phyloP scores from a whole-genome alignment of 306 rosid genomes.

The Hippophae tibetana region DNA sequence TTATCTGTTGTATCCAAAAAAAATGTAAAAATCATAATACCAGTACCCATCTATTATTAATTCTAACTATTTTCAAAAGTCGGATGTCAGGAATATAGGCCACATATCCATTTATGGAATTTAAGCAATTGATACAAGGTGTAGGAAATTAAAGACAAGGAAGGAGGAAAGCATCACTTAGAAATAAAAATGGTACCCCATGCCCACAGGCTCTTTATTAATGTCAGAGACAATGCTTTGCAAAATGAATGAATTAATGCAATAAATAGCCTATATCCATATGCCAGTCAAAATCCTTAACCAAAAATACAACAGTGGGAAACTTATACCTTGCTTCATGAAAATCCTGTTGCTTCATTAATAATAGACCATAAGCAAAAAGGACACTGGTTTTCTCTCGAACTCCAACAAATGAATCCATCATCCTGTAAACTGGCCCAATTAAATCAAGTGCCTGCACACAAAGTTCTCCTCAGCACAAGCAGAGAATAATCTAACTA shows the following conservation, averaged over 20 bases:
- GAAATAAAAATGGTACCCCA: background rate
- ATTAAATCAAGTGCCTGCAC: constrained; percentile 91
- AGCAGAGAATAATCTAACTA: constrained; percentile 8
- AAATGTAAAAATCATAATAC: constrained; percentile 2
- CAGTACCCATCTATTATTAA: background rate
- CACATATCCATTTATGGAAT: constrained; percentile 6
- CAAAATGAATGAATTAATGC: background rate
- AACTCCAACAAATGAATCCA: constrained; percentile 97
- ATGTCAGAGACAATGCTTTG: too few species aligned
- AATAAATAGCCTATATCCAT: background rate
- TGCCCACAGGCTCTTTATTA: too few species aligned
- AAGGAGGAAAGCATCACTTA: background rate
- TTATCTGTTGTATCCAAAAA: constrained; percentile 1
- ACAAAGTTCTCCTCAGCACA: constrained; percentile 18
- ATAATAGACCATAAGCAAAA: constrained; percentile 85
- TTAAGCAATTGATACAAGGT: constrained; percentile 9
- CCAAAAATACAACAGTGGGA: background rate
- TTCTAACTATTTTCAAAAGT: background rate
- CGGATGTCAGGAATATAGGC: background rate
- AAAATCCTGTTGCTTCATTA: constrained; percentile 88
- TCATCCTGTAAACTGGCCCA: constrained; percentile 77
- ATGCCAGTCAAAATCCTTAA: background rate
- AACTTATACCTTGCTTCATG: constrained; percentile 83
- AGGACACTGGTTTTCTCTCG: constrained; percentile 90
- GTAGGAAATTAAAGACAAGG: background rate